Evolutionary conservation across 2,329 filamentous ascomycete species (phyloP).

Genomic region (Ophiocordyceps australis): DNA sequence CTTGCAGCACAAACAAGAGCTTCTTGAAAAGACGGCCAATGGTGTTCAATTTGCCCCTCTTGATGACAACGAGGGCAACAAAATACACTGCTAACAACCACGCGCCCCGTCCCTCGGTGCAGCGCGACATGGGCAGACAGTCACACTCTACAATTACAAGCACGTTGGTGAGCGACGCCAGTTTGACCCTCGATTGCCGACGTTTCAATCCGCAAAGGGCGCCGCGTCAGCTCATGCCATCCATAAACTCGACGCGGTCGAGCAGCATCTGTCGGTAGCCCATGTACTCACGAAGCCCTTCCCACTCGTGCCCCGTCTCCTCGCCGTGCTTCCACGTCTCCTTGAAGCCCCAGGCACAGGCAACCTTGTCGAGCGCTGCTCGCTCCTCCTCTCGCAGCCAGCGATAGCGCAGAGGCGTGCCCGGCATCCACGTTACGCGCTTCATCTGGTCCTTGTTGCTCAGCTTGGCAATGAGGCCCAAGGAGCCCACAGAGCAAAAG

Average conservation of each 20-base stretch:
- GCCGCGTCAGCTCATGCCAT: conserved; percentile 59
- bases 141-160: too few relatives aligned
- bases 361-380: conserved; percentile 69
- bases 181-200: too few relatives aligned
- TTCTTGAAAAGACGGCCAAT: too few relatives aligned
- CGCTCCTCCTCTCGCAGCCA: conserved; percentile 87
- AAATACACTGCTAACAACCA: too few relatives aligned
- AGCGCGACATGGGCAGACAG: too few relatives aligned
- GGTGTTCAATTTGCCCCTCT: too few relatives aligned
- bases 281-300: conserved; percentile 66
- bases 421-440: conserved; percentile 75
- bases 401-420: conserved; percentile 60
- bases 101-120: too few relatives aligned
- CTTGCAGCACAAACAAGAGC: too few relatives aligned
- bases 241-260: conserved; percentile 78
- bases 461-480: conserved; percentile 69
- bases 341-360: conserved; percentile 81
- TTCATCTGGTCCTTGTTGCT: conserved; percentile 93
- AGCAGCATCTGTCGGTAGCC: conserved; percentile 75
- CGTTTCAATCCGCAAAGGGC: too few relatives aligned
- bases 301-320: conserved; percentile 84
- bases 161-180: too few relatives aligned
- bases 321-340: conserved; percentile 66
- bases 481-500: conserved; percentile 58
- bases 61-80: too few relatives aligned